These are phyloP conservation scores for Antitrichia curtipendula DNA, from an alignment of 225 moss, liverwort and hornwort species.

Conservation along the genomic window DNA sequence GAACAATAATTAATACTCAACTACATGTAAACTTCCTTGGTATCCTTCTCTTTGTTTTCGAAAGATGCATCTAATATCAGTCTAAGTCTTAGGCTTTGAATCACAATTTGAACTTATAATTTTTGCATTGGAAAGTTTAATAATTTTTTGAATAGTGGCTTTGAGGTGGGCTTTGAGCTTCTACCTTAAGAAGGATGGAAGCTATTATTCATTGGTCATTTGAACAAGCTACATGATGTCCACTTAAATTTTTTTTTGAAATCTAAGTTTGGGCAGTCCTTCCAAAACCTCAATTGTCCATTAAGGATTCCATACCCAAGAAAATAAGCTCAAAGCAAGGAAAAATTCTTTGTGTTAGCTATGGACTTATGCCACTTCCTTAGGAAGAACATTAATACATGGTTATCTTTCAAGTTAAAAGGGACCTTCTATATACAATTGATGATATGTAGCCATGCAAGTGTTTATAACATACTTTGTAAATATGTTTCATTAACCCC, in stretches of 20 bases:
- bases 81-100: background rate
- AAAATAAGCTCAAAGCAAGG: background rate
- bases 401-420: background rate
- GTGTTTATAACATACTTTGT: background rate
- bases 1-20: background rate
- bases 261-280: fast-evolving
- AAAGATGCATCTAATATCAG: fast-evolving
- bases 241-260: background rate
- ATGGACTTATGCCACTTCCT: background rate
- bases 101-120: background rate
- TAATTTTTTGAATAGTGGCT: background rate
- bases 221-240: background rate
- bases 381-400: background rate
- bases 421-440: background rate
- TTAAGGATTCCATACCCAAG: fast-evolving
- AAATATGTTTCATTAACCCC: background rate
- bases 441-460: background rate
- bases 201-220: background rate
- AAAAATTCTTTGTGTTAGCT: background rate
- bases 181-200: fast-evolving
- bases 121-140: background rate
- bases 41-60: background rate
- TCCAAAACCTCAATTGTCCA: fast-evolving
- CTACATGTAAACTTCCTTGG: background rate
- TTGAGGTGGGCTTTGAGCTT: background rate